Conservation (phyloP, 2,329 filamentous ascomycete genomes). For the Epichloe baconii region DNA sequence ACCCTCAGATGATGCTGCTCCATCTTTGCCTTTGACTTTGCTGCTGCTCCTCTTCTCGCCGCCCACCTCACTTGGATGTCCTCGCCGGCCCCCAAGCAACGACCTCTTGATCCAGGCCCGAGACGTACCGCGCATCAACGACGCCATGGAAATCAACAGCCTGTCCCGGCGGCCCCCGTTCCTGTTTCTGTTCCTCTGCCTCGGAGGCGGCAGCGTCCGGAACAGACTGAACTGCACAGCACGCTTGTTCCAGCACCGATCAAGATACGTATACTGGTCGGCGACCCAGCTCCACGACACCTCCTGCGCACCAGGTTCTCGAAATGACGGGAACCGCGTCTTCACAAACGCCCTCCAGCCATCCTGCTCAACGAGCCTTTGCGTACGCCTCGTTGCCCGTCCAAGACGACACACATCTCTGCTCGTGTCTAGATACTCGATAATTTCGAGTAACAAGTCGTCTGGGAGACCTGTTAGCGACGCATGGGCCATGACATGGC, state of each 20-base stretch:
- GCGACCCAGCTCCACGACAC: constrained; percentile 27
- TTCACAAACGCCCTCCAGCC: constrained; percentile 40
- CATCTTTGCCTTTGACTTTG: constrained; percentile 3
- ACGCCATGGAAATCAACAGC: constrained; percentile 31
- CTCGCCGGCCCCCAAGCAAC: constrained; percentile 38
- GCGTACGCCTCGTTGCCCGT: constrained; percentile 25
- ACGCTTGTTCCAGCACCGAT: constrained; percentile 39
- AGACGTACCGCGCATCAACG: constrained; percentile 30
- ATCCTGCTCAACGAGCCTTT: constrained; percentile 24
- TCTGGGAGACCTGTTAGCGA: constrained; percentile 32
- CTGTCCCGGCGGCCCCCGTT: constrained; percentile 17
- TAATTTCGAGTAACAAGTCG: constrained; percentile 36
- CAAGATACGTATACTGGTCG: constrained; percentile 34
- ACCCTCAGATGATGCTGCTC: background rate
- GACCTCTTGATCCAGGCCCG: constrained; percentile 28
- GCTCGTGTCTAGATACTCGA: constrained; percentile 34
- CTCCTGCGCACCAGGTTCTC: constrained; percentile 14
- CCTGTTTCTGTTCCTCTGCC: constrained; percentile 8
- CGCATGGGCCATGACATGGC: constrained; percentile 3
- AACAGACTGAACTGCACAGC: constrained; percentile 24
- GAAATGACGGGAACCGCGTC: constrained; percentile 29
- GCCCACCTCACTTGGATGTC: constrained; percentile 32
- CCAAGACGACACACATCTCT: constrained; percentile 31
- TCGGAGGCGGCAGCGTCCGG: background rate
- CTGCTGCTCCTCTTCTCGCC: constrained; percentile 11